Evolutionary conservation across 352 stramenopile genomes (phyloP).

Genomic region (Phytophthora sp.): DNA sequence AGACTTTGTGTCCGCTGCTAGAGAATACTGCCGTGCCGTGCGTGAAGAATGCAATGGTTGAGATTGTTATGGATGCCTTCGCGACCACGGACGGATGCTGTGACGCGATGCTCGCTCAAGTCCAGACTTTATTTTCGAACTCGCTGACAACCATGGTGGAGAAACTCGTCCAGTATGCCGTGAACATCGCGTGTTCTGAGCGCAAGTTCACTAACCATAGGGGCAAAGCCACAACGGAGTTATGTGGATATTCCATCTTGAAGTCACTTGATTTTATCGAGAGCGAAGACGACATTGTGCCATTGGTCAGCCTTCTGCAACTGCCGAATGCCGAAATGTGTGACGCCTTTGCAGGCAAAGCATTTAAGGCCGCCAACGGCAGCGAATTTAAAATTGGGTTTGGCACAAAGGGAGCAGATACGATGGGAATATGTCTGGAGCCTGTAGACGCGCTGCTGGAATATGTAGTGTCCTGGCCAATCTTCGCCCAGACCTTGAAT

Average conservation of each 20-base stretch:
- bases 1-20: constrained; percentile 33
- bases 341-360: constrained; percentile 34
- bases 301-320: constrained; percentile 24
- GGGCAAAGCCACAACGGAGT: constrained; percentile 24
- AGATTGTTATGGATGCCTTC: constrained; percentile 27
- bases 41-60: constrained; percentile 20
- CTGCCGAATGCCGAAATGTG: constrained; percentile 51
- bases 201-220: constrained; percentile 37
- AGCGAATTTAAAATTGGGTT: constrained; percentile 29
- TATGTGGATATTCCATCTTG: constrained; percentile 36
- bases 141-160: constrained; percentile 29
- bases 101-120: constrained; percentile 34
- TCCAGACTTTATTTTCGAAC: constrained; percentile 33
- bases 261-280: constrained; percentile 24
- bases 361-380: constrained; percentile 40
- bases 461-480: constrained; percentile 33
- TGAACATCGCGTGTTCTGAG: constrained; percentile 36
- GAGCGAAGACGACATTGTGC: not conserved
- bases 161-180: constrained; percentile 30
- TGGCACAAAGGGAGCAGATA: constrained; percentile 13
- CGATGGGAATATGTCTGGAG: constrained; percentile 45
- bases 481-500: constrained; percentile 21
- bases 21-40: constrained; percentile 36
- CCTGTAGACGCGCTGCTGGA: constrained; percentile 36
- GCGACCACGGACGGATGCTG: constrained; percentile 39